phyloP scores from a whole-genome alignment of 2,329 filamentous ascomycete genomes.

The Ambrosiella xylebori region DNA sequence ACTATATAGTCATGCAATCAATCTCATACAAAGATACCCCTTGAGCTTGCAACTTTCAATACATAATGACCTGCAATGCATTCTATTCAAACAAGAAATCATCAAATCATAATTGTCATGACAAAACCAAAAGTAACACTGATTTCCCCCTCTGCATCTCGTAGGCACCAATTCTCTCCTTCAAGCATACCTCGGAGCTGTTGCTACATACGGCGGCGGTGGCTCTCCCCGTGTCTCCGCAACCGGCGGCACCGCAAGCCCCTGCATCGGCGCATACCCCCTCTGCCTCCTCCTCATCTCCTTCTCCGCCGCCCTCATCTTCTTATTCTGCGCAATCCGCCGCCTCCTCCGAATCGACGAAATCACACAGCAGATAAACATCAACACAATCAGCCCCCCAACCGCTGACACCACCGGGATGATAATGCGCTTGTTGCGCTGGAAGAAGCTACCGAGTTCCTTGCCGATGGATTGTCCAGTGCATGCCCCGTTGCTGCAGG shows the following conservation, averaged over 20 bases:
- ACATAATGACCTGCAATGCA: too few species aligned
- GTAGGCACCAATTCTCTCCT: background rate
- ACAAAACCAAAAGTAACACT: background rate
- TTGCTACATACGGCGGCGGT: slow-evolving; percentile 2
- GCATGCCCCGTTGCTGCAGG: slow-evolving; percentile 64
- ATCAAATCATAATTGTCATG: too few species aligned
- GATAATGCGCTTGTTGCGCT: slow-evolving; percentile 58
- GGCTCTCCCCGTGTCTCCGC: background rate
- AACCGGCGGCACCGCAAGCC: slow-evolving; percentile 2
- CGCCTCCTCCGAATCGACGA: slow-evolving; percentile 19
- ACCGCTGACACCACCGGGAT: slow-evolving; percentile 61
- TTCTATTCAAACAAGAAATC: too few species aligned
- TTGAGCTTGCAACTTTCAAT: too few species aligned
- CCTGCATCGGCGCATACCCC: background rate
- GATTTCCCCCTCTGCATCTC: background rate
- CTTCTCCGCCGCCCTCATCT: background rate
- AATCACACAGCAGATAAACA: slow-evolving; percentile 49
- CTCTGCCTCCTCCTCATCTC: background rate
- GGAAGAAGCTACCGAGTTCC: slow-evolving; percentile 60
- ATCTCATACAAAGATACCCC: too few species aligned
- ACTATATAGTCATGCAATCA: too few species aligned
- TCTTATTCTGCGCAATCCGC: background rate
- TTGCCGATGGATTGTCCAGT: slow-evolving; percentile 49
- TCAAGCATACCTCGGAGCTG: background rate
- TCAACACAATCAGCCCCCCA: slow-evolving; percentile 54